phyloP scores from a whole-genome alignment of 2,329 filamentous ascomycete species.

The Pyrenochaeta sp. region DNA sequence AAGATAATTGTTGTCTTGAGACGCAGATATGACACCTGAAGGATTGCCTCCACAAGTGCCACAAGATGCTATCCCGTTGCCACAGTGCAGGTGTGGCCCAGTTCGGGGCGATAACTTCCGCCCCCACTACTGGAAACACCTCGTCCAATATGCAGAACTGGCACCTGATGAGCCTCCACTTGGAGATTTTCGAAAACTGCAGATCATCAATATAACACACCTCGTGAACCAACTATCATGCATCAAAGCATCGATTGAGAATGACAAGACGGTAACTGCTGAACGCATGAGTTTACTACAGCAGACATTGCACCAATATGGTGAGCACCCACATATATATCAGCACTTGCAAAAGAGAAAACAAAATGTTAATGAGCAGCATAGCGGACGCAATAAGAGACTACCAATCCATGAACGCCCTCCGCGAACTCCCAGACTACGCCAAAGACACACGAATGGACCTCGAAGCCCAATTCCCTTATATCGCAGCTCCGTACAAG shows the following conservation, averaged over 20 bases:
- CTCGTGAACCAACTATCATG: neutral
- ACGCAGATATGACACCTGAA: neutral
- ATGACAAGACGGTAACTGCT: neutral
- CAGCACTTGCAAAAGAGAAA: neutral
- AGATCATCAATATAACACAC: neutral
- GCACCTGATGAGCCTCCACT: neutral
- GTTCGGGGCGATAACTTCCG: neutral
- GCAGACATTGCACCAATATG: neutral
- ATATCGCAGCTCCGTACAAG: neutral
- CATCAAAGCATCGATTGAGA: neutral
- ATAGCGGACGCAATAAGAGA: neutral
- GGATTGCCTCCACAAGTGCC: neutral
- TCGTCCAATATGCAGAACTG: neutral
- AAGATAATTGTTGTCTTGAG: neutral
- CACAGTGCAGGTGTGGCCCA: neutral
- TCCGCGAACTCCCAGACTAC: neutral
- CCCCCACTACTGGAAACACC: neutral
- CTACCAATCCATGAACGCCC: neutral
- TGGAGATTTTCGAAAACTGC: neutral
- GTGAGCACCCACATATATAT: neutral
- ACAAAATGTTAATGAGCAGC: neutral
- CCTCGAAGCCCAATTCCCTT: neutral
- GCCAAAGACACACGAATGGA: neutral
- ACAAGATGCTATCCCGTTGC: neutral
- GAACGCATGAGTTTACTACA: neutral